A percentile compares a stretch with the other conserved stretches of the same genome.
Evolutionary conservation across 805 yeast species (phyloP).

Genomic region (Kluyveromyces lactis): DNA sequence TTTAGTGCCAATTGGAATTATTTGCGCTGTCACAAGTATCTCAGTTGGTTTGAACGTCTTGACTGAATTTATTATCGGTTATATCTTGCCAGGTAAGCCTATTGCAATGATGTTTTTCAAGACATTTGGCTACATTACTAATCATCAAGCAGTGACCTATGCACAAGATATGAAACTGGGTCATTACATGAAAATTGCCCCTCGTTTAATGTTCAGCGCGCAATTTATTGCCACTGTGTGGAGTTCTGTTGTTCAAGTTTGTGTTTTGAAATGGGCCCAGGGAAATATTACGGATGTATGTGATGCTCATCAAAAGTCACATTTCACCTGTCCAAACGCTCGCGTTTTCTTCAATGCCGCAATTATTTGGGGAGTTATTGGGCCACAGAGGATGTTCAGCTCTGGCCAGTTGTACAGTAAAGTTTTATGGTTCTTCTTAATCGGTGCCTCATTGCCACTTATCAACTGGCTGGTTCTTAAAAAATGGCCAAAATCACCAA

Average conservation of each 20-base stretch:
- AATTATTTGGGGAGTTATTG: slow-evolving; percentile 55
- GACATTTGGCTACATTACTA: slow-evolving; percentile 48
- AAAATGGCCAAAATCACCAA: slow-evolving; percentile 33
- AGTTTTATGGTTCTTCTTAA: slow-evolving; percentile 49
- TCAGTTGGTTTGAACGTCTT: slow-evolving; percentile 52
- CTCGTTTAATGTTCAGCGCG: slow-evolving; percentile 48
- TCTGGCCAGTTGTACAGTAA: slow-evolving; percentile 42
- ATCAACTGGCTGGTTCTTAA: slow-evolving; percentile 32
- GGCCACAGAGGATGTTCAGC: slow-evolving; percentile 51
- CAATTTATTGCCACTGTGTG: slow-evolving; percentile 39
- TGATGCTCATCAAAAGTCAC: slow-evolving; percentile 32
- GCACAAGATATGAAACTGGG: slow-evolving; percentile 53
- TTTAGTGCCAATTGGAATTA: slow-evolving; percentile 52
- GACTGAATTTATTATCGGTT: slow-evolving; percentile 38
- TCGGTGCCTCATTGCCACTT: slow-evolving; percentile 44
- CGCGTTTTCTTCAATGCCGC: slow-evolving; percentile 46
- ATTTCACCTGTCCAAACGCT: slow-evolving; percentile 41
- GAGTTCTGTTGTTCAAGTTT: slow-evolving; percentile 36
- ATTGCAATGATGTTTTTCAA: slow-evolving; percentile 54
- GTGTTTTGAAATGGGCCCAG: slow-evolving; percentile 37
- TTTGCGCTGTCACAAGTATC: slow-evolving; percentile 55
- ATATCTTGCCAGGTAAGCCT: slow-evolving; percentile 53
- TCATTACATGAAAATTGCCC: slow-evolving; percentile 58
- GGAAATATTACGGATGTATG: slow-evolving; percentile 36
- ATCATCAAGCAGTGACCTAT: slow-evolving; percentile 45